A percentile compares a stretch with the other conserved stretches of the same genome.
These are phyloP conservation scores for Fusarium sp. DNA, from an alignment of 2,329 filamentous ascomycete genomes.

Conservation along the genomic window DNA sequence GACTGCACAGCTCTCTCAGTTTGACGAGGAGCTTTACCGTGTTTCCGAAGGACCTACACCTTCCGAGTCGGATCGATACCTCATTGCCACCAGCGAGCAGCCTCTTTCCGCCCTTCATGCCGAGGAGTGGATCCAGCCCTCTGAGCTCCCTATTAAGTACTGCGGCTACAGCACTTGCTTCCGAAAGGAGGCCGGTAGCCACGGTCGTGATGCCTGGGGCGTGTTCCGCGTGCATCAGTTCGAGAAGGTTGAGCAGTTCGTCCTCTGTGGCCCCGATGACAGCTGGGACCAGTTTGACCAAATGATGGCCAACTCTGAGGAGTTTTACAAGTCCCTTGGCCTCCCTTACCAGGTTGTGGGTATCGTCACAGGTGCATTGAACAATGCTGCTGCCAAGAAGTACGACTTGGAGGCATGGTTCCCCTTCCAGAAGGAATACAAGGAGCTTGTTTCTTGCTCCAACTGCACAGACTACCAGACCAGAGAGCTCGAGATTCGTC, in stretches of 20 bases:
- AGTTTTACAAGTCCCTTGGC: constrained; percentile 91
- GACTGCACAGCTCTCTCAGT: constrained; percentile 95
- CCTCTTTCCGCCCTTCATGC: constrained; percentile 93
- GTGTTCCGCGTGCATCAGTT: constrained; percentile 99
- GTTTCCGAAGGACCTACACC: constrained; percentile 87
- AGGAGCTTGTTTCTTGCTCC: constrained; percentile 96
- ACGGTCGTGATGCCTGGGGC: constrained; percentile 91
- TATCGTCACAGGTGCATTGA: constrained; percentile 96
- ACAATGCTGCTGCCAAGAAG: constrained; percentile 83
- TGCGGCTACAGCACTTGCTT: constrained; percentile 92
- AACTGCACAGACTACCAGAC: constrained; percentile 99
- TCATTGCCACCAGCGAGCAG: constrained; percentile 87
- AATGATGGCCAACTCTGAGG: constrained; percentile 91
- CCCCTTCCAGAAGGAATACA: constrained; percentile 96
- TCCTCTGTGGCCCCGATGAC: constrained; percentile 85
- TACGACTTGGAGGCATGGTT: constrained; percentile 97
- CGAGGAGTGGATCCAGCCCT: constrained; percentile 89
- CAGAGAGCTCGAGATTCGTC: constrained; percentile 91
- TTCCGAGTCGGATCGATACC: constrained; percentile 86
- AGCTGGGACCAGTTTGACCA: constrained; percentile 93
- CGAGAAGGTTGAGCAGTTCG: constrained; percentile 89
- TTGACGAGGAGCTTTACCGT: constrained; percentile 98
- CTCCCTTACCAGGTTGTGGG: constrained; percentile 92
- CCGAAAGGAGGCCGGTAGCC: constrained; percentile 92
- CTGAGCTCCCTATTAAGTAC: constrained; percentile 87